These are phyloP conservation scores for Tilletia horrida DNA, from an alignment of 1,284 basidiomycete species.

Conservation along the genomic window DNA sequence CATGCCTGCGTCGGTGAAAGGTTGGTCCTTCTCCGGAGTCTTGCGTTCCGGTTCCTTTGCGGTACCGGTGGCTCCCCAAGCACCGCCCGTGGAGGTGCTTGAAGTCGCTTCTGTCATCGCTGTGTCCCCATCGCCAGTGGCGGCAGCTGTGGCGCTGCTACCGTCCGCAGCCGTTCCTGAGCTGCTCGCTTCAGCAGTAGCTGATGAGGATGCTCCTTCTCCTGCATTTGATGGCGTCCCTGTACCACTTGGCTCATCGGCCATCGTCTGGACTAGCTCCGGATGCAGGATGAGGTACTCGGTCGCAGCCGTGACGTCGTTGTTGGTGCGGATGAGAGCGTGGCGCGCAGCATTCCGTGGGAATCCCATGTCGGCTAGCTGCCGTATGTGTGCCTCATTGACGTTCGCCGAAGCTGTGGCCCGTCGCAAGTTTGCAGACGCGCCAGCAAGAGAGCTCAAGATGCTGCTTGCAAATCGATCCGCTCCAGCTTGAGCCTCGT, in stretches of 20 bases:
- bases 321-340: constrained; percentile 77
- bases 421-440: background rate
- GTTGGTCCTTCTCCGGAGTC: constrained; percentile 25
- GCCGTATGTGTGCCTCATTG: constrained; percentile 63
- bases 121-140: constrained; percentile 15
- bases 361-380: constrained; percentile 96
- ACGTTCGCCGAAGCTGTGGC: background rate
- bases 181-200: background rate
- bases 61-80: constrained; percentile 6
- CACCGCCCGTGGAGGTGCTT: constrained; percentile 21
- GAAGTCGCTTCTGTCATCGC: constrained; percentile 2
- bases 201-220: background rate
- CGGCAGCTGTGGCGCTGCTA: constrained; percentile 58
- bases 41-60: constrained; percentile 21
- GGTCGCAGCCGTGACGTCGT: constrained; percentile 84
- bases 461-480: constrained; percentile 16
- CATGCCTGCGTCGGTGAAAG: constrained; percentile 1
- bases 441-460: background rate
- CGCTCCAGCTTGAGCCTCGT: constrained; percentile 23
- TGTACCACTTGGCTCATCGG: constrained; percentile 18
- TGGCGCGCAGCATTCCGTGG: constrained; percentile 75
- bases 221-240: background rate
- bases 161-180: constrained; percentile 56
- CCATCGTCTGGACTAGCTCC: constrained; percentile 32
- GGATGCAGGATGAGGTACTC: constrained; percentile 71